A percentile compares a stretch with the other conserved stretches of the same genome.
These are phyloP conservation scores for Scheffersomyces quercinus DNA, from an alignment of 1,139 yeast genomes.

Conservation along the genomic window DNA sequence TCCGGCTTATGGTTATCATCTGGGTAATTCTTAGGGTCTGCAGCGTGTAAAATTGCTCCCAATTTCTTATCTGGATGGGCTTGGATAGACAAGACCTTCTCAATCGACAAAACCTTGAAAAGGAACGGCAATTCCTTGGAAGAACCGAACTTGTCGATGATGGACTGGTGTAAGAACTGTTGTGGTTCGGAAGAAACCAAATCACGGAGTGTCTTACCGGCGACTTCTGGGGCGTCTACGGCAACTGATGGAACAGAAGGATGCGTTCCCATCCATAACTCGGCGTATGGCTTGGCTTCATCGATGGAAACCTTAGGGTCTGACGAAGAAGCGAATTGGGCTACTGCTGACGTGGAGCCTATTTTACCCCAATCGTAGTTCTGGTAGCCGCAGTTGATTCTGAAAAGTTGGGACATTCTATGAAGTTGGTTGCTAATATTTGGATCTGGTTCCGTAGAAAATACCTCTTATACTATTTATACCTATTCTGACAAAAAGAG, in stretches of 20 bases:
- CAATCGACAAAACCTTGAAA: slow-evolving; percentile 89
- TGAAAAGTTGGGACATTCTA: slow-evolving; percentile 23
- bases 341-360: slow-evolving; percentile 84
- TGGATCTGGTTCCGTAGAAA: too few species aligned
- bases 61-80: slow-evolving; percentile 95
- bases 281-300: slow-evolving; percentile 80
- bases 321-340: slow-evolving; percentile 75
- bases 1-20: slow-evolving; percentile 99
- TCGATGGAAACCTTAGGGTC: slow-evolving; percentile 63
- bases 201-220: slow-evolving; percentile 62
- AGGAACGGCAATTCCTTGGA: slow-evolving; percentile 80
- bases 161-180: slow-evolving; percentile 53
- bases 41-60: slow-evolving; percentile 71
- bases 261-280: slow-evolving; percentile 99
- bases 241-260: slow-evolving; percentile 84
- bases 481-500: too few species aligned
- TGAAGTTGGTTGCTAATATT: too few species aligned
- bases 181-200: slow-evolving; percentile 63
- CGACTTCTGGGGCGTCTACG: slow-evolving; percentile 33
- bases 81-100: slow-evolving; percentile 90
- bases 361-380: slow-evolving; percentile 87
- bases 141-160: slow-evolving; percentile 68
- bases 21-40: slow-evolving; percentile 92
- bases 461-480: too few species aligned
- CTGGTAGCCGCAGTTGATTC: slow-evolving; percentile 60